Conservation (phyloP, 208 protist species). For the Trypanosoma lewisi region DNA sequence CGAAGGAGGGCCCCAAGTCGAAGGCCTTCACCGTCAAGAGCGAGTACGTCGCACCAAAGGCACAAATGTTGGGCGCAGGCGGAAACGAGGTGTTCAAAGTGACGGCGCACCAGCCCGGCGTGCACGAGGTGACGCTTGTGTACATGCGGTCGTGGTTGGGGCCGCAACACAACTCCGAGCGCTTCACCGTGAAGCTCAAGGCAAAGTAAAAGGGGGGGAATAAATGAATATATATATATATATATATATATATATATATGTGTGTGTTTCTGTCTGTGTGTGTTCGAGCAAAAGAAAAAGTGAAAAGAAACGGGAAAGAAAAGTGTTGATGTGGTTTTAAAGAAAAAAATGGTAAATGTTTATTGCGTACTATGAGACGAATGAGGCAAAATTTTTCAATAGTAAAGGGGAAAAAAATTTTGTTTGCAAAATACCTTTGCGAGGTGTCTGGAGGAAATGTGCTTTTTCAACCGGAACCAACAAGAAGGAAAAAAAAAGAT, state of each 20-base stretch:
- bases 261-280: too few species aligned
- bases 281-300: too few species aligned
- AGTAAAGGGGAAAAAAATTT: background rate
- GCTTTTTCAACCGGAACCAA: background rate
- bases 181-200: conserved; percentile 39
- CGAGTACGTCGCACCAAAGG: background rate
- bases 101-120: conserved; percentile 18
- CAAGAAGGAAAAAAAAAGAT: conserved; percentile 9
- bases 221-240: too few species aligned
- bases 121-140: conserved; percentile 37
- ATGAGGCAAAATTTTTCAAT: too few species aligned
- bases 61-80: conserved; percentile 29
- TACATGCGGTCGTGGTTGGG: conserved; percentile 55
- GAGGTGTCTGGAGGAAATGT: background rate
- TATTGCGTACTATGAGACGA: too few species aligned
- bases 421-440: background rate
- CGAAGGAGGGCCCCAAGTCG: conserved; percentile 23
- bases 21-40: conserved; percentile 18
- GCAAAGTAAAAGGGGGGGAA: conserved; percentile 1
- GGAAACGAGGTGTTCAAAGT: conserved; percentile 40
- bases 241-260: too few species aligned
- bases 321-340: too few species aligned
- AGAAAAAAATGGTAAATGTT: too few species aligned
- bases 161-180: conserved; percentile 18
- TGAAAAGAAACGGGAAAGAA: too few species aligned